Evolutionary conservation across 2,329 filamentous ascomycete species (phyloP).

Genomic region (Immersiporthe knoxdaviesiana): DNA sequence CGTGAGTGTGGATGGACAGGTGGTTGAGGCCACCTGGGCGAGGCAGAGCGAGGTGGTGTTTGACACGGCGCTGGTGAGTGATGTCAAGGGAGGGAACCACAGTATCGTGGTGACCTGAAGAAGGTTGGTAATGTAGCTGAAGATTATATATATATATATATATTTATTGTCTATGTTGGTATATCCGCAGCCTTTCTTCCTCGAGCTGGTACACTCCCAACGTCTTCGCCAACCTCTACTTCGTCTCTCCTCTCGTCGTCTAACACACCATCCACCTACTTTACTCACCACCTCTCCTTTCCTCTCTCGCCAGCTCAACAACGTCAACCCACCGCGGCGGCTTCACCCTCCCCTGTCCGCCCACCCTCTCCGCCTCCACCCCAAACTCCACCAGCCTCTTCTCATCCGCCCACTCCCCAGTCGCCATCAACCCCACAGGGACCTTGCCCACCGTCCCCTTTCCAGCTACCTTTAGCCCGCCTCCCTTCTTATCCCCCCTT

Average conservation of each 20-base stretch:
- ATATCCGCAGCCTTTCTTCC: too few species aligned
- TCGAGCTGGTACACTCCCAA: too few species aligned
- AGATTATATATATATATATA: neutral
- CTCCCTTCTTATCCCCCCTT: slow-evolving; percentile 31
- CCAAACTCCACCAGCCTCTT: slow-evolving; percentile 53
- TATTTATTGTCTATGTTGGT: slow-evolving; percentile 1
- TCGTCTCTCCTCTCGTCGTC: neutral
- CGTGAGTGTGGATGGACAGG: slow-evolving; percentile 33
- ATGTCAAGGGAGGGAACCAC: slow-evolving; percentile 25
- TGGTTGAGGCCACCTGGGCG: slow-evolving; percentile 20
- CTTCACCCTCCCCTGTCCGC: slow-evolving; percentile 37
- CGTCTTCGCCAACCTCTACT: too few species aligned
- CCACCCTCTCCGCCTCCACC: slow-evolving; percentile 48
- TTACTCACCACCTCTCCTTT: slow-evolving; percentile 31
- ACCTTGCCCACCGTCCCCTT: slow-evolving; percentile 45
- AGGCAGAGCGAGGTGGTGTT: slow-evolving; percentile 25
- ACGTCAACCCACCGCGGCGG: slow-evolving; percentile 52
- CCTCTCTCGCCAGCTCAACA: slow-evolving; percentile 41
- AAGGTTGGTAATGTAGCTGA: neutral
- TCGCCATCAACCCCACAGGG: slow-evolving; percentile 59
- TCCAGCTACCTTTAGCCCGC: slow-evolving; percentile 37
- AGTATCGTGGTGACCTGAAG: slow-evolving; percentile 25
- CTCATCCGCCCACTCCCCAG: slow-evolving; percentile 58
- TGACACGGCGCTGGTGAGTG: slow-evolving; percentile 27
- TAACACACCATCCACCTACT: neutral